Percentiles rank a stretch among this genome's conserved stretches.
These are phyloP conservation scores for Globisporangium cystogenes DNA, from an alignment of 352 stramenopile genomes.

Conservation along the genomic window DNA sequence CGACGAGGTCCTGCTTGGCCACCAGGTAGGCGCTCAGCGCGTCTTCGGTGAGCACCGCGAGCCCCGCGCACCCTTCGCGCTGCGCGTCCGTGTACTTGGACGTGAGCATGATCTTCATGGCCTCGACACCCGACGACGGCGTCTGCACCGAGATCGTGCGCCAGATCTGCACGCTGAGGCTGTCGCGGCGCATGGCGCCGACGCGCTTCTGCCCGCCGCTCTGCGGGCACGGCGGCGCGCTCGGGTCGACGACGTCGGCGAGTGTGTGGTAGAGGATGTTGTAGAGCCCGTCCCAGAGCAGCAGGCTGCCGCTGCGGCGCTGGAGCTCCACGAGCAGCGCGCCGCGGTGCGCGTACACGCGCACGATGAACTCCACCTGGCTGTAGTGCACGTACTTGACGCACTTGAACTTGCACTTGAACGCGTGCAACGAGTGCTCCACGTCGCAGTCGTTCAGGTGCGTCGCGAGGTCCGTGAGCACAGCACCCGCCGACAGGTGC, in stretches of 20 bases:
- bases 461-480: conserved; percentile 42
- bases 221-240: conserved; percentile 48
- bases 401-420: conserved; percentile 86
- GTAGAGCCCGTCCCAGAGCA: conserved; percentile 83
- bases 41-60: conserved; percentile 68
- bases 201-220: conserved; percentile 70
- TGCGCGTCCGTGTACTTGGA: conserved; percentile 66
- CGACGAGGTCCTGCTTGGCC: conserved; percentile 45
- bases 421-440: conserved; percentile 57
- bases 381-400: conserved; percentile 84
- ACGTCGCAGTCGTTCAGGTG: conserved; percentile 53
- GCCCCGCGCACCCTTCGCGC: conserved; percentile 63
- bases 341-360: conserved; percentile 43
- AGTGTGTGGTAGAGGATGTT: conserved; percentile 64
- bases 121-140: conserved; percentile 65
- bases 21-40: conserved; percentile 56
- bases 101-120: conserved; percentile 85
- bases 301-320: conserved; percentile 58
- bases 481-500: conserved; percentile 21
- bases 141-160: conserved; percentile 42
- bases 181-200: conserved; percentile 26
- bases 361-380: conserved; percentile 74
- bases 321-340: conserved; percentile 72
- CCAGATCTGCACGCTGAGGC: conserved; percentile 56
- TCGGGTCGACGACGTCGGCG: conserved; percentile 33